These are phyloP conservation scores for Vaccinium vitisidaea DNA, from an alignment of 148 eudicot species.

Conservation along the genomic window DNA sequence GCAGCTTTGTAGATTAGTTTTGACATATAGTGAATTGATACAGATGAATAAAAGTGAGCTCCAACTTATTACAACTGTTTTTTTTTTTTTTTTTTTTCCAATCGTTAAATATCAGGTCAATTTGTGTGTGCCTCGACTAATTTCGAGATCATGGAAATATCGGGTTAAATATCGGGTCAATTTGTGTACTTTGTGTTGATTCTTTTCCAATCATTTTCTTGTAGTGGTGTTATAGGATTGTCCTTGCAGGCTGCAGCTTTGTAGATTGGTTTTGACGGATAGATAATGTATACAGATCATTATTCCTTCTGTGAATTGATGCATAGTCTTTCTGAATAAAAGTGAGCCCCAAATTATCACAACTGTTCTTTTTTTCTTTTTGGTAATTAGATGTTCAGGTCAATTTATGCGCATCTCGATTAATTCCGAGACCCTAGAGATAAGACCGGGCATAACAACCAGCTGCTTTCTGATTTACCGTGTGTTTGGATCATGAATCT, in stretches of 20 bases:
- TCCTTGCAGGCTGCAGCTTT: not conserved
- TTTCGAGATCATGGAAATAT: too few relatives aligned
- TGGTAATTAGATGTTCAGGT: rapidly evolving
- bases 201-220: slow-evolving; percentile 1
- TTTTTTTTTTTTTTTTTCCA: not conserved
- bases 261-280: not conserved
- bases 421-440: too few relatives aligned
- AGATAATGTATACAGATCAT: not conserved
- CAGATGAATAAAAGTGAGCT: not conserved
- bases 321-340: not conserved
- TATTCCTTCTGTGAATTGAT: not conserved
- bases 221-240: not conserved
- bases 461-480: not conserved
- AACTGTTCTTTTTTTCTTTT: not conserved
- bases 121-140: too few relatives aligned
- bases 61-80: not conserved
- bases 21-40: not conserved
- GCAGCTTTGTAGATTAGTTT: not conserved
- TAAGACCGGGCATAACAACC: too few relatives aligned
- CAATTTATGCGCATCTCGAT: too few relatives aligned
- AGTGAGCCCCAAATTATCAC: not conserved
- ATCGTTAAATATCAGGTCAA: too few relatives aligned
- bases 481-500: not conserved
- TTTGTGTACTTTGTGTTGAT: not conserved
- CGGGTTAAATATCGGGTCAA: too few relatives aligned